A percentile compares a stretch with the other conserved stretches of the same genome.
Conservation (phyloP, 169 alveolate genomes). For the Babesia divergens region DNA sequence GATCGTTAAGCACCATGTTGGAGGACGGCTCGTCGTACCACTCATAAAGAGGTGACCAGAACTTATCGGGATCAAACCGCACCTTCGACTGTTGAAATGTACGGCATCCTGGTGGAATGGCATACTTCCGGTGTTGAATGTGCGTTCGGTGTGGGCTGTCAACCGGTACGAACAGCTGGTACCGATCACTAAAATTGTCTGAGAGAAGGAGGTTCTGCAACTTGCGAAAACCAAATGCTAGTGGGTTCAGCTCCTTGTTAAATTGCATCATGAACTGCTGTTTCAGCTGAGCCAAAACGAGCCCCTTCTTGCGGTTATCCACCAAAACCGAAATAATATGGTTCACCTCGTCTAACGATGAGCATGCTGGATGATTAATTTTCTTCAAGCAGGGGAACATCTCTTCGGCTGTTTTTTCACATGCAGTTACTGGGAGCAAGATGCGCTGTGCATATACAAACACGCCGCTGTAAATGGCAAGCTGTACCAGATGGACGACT, state of each 20-base stretch:
- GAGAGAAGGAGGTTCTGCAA: slow-evolving; percentile 72
- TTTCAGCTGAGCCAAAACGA: slow-evolving; percentile 74
- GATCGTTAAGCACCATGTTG: neutral
- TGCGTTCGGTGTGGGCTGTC: slow-evolving; percentile 75
- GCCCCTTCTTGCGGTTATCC: slow-evolving; percentile 71
- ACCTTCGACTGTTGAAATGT: slow-evolving; percentile 65
- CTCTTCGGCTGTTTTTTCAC: slow-evolving; percentile 79
- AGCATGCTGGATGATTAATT: slow-evolving; percentile 64
- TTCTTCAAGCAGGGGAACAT: slow-evolving; percentile 69
- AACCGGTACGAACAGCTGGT: slow-evolving; percentile 71
- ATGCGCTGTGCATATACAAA: slow-evolving; percentile 78
- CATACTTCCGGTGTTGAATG: slow-evolving; percentile 67
- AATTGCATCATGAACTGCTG: slow-evolving; percentile 75
- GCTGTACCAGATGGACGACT: slow-evolving; percentile 74
- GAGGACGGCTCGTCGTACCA: slow-evolving; percentile 42
- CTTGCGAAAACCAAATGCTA: slow-evolving; percentile 71
- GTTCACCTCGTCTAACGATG: slow-evolving; percentile 67
- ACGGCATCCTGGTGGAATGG: slow-evolving; percentile 69
- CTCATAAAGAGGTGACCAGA: slow-evolving; percentile 50
- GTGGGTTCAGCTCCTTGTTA: slow-evolving; percentile 71
- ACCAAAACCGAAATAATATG: slow-evolving; percentile 69
- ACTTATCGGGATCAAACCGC: slow-evolving; percentile 41
- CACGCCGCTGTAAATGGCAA: slow-evolving; percentile 75
- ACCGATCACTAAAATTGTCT: slow-evolving; percentile 58
- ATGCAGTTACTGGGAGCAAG: slow-evolving; percentile 74